These are phyloP conservation scores for Phlegmacium glaucopus DNA, from an alignment of 768 basidiomycete genomes.

Conservation along the genomic window DNA sequence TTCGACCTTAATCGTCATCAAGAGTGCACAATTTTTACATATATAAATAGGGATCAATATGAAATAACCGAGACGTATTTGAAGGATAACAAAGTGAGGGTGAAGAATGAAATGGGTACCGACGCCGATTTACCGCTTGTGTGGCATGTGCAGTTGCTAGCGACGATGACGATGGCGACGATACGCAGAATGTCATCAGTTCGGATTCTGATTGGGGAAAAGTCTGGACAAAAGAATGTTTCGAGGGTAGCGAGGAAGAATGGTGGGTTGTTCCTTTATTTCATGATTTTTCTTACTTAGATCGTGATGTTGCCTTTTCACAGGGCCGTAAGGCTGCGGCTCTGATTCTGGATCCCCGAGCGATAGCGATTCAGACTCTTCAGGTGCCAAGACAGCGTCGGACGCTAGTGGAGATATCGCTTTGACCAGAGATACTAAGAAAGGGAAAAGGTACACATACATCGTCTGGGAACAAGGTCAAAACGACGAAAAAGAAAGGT, in stretches of 20 bases:
- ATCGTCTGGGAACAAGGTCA: slow-evolving; percentile 5
- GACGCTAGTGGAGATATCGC: slow-evolving; percentile 80
- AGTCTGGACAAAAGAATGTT: slow-evolving; percentile 39
- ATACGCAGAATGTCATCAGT: slow-evolving; percentile 79
- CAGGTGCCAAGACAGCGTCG: too few species aligned
- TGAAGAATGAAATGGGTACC: slow-evolving; percentile 94
- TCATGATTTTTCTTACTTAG: background rate
- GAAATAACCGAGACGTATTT: slow-evolving; percentile 82
- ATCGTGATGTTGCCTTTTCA: slow-evolving; percentile 21
- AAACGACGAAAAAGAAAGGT: too few species aligned
- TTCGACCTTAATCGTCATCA: slow-evolving; percentile 90
- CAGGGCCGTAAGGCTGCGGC: slow-evolving; percentile 88
- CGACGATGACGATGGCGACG: slow-evolving; percentile 67
- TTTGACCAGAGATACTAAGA: slow-evolving; percentile 43
- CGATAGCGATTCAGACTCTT: too few species aligned
- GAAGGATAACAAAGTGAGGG: too few species aligned
- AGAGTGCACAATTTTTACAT: slow-evolving; percentile 82
- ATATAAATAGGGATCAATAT: slow-evolving; percentile 95
- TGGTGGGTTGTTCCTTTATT: slow-evolving; percentile 40
- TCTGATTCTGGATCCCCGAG: slow-evolving; percentile 90
- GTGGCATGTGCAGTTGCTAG: slow-evolving; percentile 56
- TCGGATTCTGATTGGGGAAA: slow-evolving; percentile 49
- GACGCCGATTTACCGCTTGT: slow-evolving; percentile 77
- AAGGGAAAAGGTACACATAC: slow-evolving; percentile 29
- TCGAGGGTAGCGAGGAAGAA: slow-evolving; percentile 63